phyloP scores from a whole-genome alignment of 1,284 basidiomycete species.

The Volvariella volvacea region DNA sequence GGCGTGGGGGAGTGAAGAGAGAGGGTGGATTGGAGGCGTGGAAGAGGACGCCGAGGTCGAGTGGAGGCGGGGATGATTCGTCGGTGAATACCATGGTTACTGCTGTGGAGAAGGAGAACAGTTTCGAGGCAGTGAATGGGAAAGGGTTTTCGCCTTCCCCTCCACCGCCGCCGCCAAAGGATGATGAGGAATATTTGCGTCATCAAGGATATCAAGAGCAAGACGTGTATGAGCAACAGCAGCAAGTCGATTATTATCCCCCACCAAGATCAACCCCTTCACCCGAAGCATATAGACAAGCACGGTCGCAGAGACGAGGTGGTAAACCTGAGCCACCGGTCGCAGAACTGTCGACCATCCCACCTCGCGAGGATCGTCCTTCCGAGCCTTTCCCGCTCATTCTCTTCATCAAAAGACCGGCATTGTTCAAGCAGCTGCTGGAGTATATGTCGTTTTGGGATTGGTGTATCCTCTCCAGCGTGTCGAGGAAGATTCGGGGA shows the following conservation, averaged over 20 bases:
- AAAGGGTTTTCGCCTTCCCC: constrained; percentile 2
- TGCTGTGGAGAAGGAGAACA: not conserved
- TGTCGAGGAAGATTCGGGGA: constrained; percentile 45
- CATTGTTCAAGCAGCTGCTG: constrained; percentile 46
- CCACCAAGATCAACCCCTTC: constrained; percentile 3
- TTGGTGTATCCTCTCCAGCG: constrained; percentile 52
- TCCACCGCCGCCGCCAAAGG: no score
- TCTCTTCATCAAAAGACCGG: constrained; percentile 41
- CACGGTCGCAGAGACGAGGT: constrained; percentile 2
- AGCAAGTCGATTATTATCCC: constrained; percentile 1
- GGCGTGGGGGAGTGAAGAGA: not conserved
- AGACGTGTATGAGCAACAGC: constrained; percentile 1
- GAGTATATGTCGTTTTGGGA: constrained; percentile 56
- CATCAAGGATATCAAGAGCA: no score
- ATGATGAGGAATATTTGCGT: no score
- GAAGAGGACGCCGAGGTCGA: not conserved
- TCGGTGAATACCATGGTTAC: not conserved
- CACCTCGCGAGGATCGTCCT: constrained; percentile 19
- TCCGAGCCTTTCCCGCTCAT: constrained; percentile 43
- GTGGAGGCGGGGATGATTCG: not conserved
- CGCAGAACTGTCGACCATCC: constrained; percentile 14
- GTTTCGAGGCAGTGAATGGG: not conserved
- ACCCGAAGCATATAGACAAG: constrained; percentile 13
- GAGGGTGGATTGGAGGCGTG: not conserved
- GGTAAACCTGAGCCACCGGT: constrained; percentile 1